phyloP scores from a whole-genome alignment of 2,329 filamentous ascomycete species.

The Xylariomycetidae sp. region DNA sequence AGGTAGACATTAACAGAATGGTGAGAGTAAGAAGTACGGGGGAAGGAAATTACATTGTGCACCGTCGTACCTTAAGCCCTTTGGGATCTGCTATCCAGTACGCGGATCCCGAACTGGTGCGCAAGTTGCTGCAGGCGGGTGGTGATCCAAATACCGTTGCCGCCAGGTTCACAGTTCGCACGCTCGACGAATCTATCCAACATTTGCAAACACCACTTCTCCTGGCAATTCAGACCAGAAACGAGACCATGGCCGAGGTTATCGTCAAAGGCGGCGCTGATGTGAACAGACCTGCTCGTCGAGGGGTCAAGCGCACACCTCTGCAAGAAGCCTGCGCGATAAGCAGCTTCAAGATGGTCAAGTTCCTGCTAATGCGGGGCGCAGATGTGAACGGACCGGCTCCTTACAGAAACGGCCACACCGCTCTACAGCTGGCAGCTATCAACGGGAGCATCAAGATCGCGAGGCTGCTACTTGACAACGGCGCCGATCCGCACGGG shows the following conservation, averaged over 20 bases:
- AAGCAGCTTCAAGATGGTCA: neutral
- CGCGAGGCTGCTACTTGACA: neutral
- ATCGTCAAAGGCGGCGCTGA: neutral
- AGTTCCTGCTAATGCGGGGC: neutral
- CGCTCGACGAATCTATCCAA: neutral
- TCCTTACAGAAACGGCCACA: neutral
- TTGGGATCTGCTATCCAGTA: neutral
- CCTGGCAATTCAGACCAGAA: neutral
- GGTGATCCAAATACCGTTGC: neutral
- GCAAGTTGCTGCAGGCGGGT: neutral
- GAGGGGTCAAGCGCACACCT: neutral
- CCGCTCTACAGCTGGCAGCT: neutral
- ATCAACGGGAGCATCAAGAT: neutral
- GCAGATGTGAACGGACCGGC: neutral
- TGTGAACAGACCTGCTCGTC: neutral
- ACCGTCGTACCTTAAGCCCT: neutral
- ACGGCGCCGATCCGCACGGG: neutral
- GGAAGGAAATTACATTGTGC: too few relatives aligned
- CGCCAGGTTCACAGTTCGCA: neutral
- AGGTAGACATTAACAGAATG: slow-evolving; percentile 1
- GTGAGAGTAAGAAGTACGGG: neutral
- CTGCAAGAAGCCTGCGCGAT: neutral
- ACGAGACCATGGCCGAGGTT: neutral
- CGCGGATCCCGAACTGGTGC: neutral
- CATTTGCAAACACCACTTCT: neutral